Conservation (phyloP, 2,329 filamentous ascomycete species). For the Botrytis deweyae region DNA sequence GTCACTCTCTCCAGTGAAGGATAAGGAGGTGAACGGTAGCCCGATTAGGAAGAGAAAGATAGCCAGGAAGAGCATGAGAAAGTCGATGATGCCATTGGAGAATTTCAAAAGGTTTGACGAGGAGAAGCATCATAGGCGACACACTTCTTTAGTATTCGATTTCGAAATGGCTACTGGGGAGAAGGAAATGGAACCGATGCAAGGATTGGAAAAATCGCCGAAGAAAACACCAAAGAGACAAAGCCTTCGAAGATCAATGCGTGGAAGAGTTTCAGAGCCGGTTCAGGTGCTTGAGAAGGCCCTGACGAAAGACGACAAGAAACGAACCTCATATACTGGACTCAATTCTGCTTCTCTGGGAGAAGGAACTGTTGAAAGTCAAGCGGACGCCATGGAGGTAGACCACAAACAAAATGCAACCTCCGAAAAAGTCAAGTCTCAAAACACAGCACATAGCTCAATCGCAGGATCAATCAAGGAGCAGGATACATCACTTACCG, state of each 20-base stretch:
- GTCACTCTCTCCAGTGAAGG: background rate
- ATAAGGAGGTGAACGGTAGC: slow-evolving; percentile 13
- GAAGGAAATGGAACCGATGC: background rate
- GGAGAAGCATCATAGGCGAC: slow-evolving; percentile 3
- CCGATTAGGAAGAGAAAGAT: slow-evolving; percentile 30
- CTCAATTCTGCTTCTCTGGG: background rate
- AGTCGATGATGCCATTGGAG: slow-evolving; percentile 20
- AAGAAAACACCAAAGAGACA: slow-evolving; percentile 4
- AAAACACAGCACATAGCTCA: background rate
- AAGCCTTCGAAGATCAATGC: slow-evolving; percentile 16
- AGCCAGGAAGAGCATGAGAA: slow-evolving; percentile 30
- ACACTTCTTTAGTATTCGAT: slow-evolving; percentile 10
- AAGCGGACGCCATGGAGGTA: background rate
- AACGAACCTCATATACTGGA: background rate
- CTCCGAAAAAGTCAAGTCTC: background rate
- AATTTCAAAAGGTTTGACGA: slow-evolving; percentile 1
- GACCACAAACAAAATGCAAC: background rate
- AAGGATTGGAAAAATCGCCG: background rate
- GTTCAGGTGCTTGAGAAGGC: background rate
- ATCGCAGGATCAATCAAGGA: background rate
- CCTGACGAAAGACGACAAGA: background rate
- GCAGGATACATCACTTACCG: background rate
- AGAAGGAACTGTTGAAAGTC: background rate
- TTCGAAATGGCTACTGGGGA: slow-evolving; percentile 3
- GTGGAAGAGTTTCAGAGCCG: slow-evolving; percentile 14